Base-by-base conservation (phyloP, 2,329 filamentous ascomycete genomes). In the Penicillium freii region DNA sequence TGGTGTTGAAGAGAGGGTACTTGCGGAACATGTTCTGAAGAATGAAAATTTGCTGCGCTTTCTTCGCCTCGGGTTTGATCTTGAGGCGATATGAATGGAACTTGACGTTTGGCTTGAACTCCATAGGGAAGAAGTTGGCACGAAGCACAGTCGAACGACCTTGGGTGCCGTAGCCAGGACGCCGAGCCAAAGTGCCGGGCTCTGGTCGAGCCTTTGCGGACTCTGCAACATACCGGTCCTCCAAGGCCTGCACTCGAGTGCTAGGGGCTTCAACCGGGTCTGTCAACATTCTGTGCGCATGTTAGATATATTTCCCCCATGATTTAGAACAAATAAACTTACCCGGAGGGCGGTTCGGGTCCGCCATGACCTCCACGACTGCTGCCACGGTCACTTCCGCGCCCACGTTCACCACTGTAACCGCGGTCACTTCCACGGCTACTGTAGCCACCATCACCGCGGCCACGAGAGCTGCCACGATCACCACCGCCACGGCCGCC, bases 101-200 rank as follows among this genome's bases (percentile, higher is more conserved):
- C 3, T 19, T 38, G 17, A 54, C 5, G 2, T 25, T 21, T 0
- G 54, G 56, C 11, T 60, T 54, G 44, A 66, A 56, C 0, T 31
- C 13, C 27, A 64, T 39, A 0, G 50, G 25, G 25, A 66, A 63
- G 43, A 65, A 65, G 25, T 67, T 65, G 1, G 63, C 56, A 10
- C 62, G 58, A 17, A 66, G 36, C 1, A 40, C 34, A 4, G 58
- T 46, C 0, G 25, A 0, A 8, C 34, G 49, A 19, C 63, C 65
- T 36, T 44, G 27, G 4, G 25, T 58, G n/a, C 60, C 63, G 56
- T 65, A 67, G 4, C 36, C 52, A 13, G 65, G 65, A 21, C 65
- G 62, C 5, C 51, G 57, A 19, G 43, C 56, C 21, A 60, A 54
- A 44, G 33, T 31, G 19, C 21, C 29, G 9, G 25, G 10, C 27